These are phyloP conservation scores for Trichoderma sp. DNA, from an alignment of 2,329 filamentous ascomycete genomes.

Conservation along the genomic window DNA sequence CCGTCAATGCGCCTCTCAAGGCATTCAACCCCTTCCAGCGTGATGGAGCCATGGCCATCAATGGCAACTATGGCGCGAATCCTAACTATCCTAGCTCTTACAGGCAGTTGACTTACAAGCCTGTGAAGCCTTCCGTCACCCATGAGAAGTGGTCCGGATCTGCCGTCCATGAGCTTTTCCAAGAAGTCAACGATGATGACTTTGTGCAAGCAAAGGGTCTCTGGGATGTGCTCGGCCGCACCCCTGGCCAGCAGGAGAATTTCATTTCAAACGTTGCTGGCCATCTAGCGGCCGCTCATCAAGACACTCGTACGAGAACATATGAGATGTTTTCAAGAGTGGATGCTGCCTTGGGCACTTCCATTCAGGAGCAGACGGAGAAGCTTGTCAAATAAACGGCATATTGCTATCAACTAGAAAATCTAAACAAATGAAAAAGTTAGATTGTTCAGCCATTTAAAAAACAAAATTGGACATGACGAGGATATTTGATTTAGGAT, in stretches of 20 bases:
- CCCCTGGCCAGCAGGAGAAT: slow-evolving; percentile 57
- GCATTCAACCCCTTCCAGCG: slow-evolving; percentile 68
- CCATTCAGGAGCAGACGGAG: slow-evolving; percentile 54
- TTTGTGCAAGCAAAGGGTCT: slow-evolving; percentile 48
- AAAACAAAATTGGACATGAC: not conserved
- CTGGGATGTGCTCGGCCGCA: slow-evolving; percentile 48
- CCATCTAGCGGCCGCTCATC: slow-evolving; percentile 52
- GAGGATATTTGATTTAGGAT: not conserved
- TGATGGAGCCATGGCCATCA: slow-evolving; percentile 68
- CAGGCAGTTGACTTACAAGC: slow-evolving; percentile 43
- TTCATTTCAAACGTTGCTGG: slow-evolving; percentile 58
- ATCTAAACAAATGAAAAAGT: not conserved
- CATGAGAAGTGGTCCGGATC: slow-evolving; percentile 49
- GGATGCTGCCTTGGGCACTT: slow-evolving; percentile 49
- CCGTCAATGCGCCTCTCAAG: slow-evolving; percentile 55
- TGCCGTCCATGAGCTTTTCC: slow-evolving; percentile 43
- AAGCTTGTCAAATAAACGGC: slow-evolving; percentile 31
- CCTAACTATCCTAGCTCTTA: slow-evolving; percentile 56
- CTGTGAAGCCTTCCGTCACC: slow-evolving; percentile 39
- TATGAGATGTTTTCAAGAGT: slow-evolving; percentile 60
- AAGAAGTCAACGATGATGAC: slow-evolving; percentile 46
- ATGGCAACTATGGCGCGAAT: slow-evolving; percentile 60
- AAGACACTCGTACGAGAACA: slow-evolving; percentile 54
- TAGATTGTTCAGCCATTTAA: not conserved
- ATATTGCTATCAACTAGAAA: not conserved